A percentile compares a stretch with the other conserved stretches of the same genome.
These are phyloP conservation scores for Trypanosoma caninum DNA, from an alignment of 208 protist genomes.

Conservation along the genomic window DNA sequence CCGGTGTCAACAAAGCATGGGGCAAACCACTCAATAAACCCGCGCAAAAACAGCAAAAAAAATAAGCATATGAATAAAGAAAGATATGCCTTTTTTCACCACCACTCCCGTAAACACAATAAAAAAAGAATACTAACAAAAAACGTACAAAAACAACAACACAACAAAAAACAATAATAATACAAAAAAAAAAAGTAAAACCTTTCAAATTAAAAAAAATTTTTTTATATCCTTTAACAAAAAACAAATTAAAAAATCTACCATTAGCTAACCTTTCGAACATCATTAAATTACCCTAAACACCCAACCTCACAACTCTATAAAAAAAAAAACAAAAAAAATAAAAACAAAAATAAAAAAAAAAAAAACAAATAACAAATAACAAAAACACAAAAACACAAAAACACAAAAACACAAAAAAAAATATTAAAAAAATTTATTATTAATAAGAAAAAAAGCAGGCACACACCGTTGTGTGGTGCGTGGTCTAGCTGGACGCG, in stretches of 20 bases:
- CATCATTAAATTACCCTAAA: no score
- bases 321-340: conserved; percentile 5
- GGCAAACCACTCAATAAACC: conserved; percentile 51
- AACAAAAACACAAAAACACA: not conserved
- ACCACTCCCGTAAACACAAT: conserved; percentile 18
- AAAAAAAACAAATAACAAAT: not conserved
- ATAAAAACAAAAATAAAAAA: not conserved
- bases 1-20: conserved; percentile 61
- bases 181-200: conserved; percentile 2
- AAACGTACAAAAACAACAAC: not conserved
- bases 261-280: no score
- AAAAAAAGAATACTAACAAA: conserved; percentile 18
- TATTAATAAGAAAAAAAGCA: conserved; percentile 5
- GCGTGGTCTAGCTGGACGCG: conserved; percentile 13
- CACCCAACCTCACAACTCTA: not conserved
- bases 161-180: not conserved
- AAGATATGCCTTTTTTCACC: conserved; percentile 3
- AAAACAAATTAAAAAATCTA: no score
- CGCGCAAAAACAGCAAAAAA: conserved; percentile 60
- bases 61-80: conserved; percentile 50
- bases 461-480: conserved; percentile 4
- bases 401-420: not conserved
- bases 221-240: no score
- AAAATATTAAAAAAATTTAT: conserved; percentile 6
- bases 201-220: not conserved